Evolutionary conservation across 2,329 filamentous ascomycete species (phyloP), one percentile per base, ranked within the genome.

Genomic region (Neofusicoccum umdonicola): DNA sequence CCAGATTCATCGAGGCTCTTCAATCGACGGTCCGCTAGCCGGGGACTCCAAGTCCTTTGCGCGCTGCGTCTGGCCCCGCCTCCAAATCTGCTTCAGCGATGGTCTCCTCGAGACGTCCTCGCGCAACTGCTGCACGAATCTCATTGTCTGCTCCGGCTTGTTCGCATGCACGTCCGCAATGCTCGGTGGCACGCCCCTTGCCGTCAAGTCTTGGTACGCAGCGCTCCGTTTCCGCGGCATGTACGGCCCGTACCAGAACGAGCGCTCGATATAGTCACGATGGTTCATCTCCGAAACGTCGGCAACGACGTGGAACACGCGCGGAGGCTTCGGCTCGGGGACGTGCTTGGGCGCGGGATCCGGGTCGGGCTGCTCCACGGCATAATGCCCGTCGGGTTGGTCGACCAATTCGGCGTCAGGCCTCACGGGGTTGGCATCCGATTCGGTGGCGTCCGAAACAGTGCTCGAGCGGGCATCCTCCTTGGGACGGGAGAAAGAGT

Each of bases 241-340:
- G 65, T 51, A 65, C 7, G 44, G 45, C 15, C 63, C 44, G 45
- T 60, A 65, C 45, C 45, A 60, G 22, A 51, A 35, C 6, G 45
- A 35, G 2, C 71, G 68, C 65, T 80, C 74, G 65, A 82, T 72
- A 37, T 74, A 76, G 66, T 81, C 79, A 51, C 76, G 73, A 66
- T 81, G 79, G 17, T 79, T 70, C 39, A 70, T 71, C 42, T 72
- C 74, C 6, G 77, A 76, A 8, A 72, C 70, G 67, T 80, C 77
- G 44, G 79, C 68, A 15, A 73, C 74, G 42, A 82, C 69, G 62
- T 80, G 77, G 69, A 81, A 82, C 70, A 71, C 75, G 60, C 73
- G 74, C 17, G 72, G 68, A 35, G 69, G 72, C n/a, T 39, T 58
- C 64, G 56, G 27, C 56, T 65, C n/a, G 56, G 69, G 34, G 42